These are phyloP conservation scores for Porcisia hertigi DNA, from an alignment of 208 protist species.

Conservation along the genomic window DNA sequence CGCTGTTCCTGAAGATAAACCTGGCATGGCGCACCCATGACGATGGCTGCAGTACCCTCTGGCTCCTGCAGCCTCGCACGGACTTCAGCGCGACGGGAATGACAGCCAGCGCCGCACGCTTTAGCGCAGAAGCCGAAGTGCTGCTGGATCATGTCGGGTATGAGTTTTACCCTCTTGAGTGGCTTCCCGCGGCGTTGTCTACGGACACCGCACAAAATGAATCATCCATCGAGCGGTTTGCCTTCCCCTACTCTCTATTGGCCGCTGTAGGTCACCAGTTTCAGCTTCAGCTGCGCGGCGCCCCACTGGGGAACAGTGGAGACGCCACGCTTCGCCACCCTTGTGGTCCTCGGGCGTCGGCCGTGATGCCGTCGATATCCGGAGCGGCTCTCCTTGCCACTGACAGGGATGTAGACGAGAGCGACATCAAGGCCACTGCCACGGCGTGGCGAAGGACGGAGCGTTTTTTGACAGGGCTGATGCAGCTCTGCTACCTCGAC, in stretches of 20 bases:
- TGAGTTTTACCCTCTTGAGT: conserved; percentile 84
- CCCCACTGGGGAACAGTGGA: conserved; percentile 31
- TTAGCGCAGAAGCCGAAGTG: conserved; percentile 55
- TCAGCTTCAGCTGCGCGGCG: conserved; percentile 38
- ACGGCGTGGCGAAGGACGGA: conserved; percentile 38
- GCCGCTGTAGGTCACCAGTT: conserved; percentile 83
- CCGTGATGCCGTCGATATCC: conserved; percentile 17
- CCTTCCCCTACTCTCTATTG: conserved; percentile 63
- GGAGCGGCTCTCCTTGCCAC: background rate
- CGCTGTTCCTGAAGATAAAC: conserved; percentile 45
- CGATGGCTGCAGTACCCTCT: conserved; percentile 21
- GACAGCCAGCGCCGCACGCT: conserved; percentile 18
- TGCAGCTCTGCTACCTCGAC: conserved; percentile 56
- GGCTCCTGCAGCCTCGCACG: conserved; percentile 23
- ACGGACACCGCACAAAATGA: background rate
- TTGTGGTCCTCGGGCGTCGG: conserved; percentile 17
- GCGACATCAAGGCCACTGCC: conserved; percentile 23
- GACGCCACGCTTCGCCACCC: conserved; percentile 33
- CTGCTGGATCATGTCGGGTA: conserved; percentile 77
- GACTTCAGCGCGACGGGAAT: background rate
- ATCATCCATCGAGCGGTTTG: background rate
- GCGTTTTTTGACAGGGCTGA: conserved; percentile 44
- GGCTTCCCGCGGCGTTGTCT: conserved; percentile 46
- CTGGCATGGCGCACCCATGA: conserved; percentile 21
- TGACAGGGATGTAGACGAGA: background rate